Base-by-base conservation (phyloP, 495 filamentous ascomycete species). In the Haplographium delicatum region DNA sequence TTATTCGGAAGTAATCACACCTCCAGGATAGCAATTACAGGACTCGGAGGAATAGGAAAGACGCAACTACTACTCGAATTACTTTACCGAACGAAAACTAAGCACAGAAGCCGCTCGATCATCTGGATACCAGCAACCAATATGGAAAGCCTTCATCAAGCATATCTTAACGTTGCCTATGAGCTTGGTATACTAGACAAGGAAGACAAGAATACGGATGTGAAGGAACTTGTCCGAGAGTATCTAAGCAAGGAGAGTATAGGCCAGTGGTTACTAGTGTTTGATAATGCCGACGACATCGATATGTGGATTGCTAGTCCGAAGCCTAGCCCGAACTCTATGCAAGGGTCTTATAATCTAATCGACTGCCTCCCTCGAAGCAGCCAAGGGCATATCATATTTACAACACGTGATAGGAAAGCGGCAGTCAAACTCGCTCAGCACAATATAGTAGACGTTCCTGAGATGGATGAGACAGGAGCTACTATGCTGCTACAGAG, bases 21-120 rank as follows among this genome's bases (percentile, higher is more conserved):
- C 44, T 30, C 52, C 55, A 65, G 5, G 34, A 30, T 65, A 4
- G 67, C 70, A 0, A 37, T 80, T 4, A 46, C 51, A 30, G 76
- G 76, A 0, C 63, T 78, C 1, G 75, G 73, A 0, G 76, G 74
- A 0, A 58, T 72, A 1, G 74, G 73, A 0, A 80, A 79, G 47
- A 75, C 76, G 0, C 74, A 76, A 44, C 54, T 81, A n/a, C 68
- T 65, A 0, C 45, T 82, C 3, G 66, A 75, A 38, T 43, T 76
- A 30, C 67, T 67, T 0, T 73, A 74, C 47, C 63, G 63, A 39
- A 35, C 62, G 1, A 64, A 59, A 47, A 58, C 58, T 10, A 43
- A 34, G 9, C 41, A 66, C 5, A 55, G 65, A 1, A 63, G 70
- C 1, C 75, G 63, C 40, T 72, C 74, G 1, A 51, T 80, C 20